A percentile compares a stretch with the other conserved stretches of the same genome.
phyloP scores from a whole-genome alignment of 2,329 filamentous ascomycete species.

The Diaporthe amygdali region DNA sequence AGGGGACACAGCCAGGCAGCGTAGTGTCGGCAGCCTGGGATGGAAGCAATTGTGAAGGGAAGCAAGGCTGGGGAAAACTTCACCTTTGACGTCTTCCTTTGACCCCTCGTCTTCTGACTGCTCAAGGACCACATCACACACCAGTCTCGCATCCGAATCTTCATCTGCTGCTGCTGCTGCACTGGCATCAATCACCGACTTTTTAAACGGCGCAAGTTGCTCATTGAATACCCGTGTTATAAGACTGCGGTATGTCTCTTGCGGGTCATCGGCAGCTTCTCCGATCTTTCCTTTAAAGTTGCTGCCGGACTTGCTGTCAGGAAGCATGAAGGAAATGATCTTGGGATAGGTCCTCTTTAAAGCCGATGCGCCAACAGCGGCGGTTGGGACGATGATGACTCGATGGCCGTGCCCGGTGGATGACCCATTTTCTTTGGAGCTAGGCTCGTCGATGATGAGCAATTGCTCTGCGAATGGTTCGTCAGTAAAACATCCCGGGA shows the following conservation, averaged over 20 bases:
- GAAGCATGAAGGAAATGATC: neutral
- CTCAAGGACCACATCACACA: neutral
- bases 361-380: neutral
- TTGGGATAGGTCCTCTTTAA: neutral
- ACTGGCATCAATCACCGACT: neutral
- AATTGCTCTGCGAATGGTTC: neutral
- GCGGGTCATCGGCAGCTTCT: neutral
- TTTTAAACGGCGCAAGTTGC: neutral
- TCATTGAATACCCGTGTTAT: neutral
- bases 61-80: neutral
- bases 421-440: accelerated
- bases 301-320: neutral
- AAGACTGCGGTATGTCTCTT: neutral
- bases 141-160: no score
- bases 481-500: neutral
- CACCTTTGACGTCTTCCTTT: neutral
- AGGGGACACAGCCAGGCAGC: neutral
- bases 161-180: neutral
- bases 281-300: neutral
- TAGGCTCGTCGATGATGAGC: neutral
- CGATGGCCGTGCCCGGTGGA: neutral
- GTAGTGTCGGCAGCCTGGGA: no score
- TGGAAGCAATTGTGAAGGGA: neutral
- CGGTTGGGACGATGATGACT: neutral
- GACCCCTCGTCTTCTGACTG: neutral